A percentile compares a stretch with the other conserved stretches of the same genome.
Conservation (phyloP, 2,329 filamentous ascomycete genomes). For the Penicillium sp. region DNA sequence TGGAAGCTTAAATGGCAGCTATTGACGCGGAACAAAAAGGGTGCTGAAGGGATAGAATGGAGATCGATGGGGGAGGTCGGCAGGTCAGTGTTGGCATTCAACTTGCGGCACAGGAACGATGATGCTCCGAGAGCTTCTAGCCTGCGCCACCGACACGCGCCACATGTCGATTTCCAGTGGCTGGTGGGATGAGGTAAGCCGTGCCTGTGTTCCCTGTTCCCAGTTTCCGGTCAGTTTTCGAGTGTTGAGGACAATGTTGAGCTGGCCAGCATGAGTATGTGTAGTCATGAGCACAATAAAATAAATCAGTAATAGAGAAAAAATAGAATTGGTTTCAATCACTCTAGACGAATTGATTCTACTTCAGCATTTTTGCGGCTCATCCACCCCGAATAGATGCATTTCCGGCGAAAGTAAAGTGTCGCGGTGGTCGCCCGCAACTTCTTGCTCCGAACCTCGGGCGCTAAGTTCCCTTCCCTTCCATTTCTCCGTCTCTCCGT, state of each 20-base stretch:
- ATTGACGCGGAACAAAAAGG: neutral
- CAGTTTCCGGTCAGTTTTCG: neutral
- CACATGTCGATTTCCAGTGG: constrained; percentile 13
- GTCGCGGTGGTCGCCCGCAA: neutral
- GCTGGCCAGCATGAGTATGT: neutral
- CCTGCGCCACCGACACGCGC: constrained; percentile 22
- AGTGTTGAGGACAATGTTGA: constrained; percentile 1
- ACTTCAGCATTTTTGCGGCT: neutral
- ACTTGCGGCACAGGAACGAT: constrained; percentile 22
- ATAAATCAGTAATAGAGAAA: neutral
- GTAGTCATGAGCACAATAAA: neutral
- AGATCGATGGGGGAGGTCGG: constrained; percentile 3
- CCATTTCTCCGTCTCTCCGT: constrained; percentile 32
- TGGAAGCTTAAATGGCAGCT: constrained; percentile 2
- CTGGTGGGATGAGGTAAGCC: constrained; percentile 24
- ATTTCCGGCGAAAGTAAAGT: neutral
- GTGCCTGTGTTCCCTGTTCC: neutral
- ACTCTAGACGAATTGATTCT: neutral
- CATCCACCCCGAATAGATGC: neutral
- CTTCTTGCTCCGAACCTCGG: constrained; percentile 38
- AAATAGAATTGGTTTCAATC: neutral
- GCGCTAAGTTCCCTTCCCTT: constrained; percentile 32
- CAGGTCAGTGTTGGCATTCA: constrained; percentile 2
- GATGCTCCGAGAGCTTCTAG: constrained; percentile 28
- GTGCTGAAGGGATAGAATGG: constrained; percentile 6